Evolutionary conservation across 768 basidiomycete genomes (phyloP).

Genomic region (Clathrus columnatus): DNA sequence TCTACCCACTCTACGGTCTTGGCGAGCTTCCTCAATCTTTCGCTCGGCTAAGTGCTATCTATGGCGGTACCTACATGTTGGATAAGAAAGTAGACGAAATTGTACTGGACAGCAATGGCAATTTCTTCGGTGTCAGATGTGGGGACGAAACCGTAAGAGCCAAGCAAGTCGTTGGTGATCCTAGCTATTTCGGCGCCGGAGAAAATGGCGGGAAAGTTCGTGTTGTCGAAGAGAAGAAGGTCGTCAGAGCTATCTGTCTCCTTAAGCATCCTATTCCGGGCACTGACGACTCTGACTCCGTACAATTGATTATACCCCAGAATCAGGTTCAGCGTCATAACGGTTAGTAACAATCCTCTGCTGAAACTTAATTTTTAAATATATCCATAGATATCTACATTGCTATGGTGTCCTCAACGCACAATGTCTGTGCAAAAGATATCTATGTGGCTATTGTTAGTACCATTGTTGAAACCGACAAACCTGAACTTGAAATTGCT

Average conservation of each 20-base stretch:
- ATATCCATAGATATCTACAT: slow-evolving; percentile 86
- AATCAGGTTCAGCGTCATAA: slow-evolving; percentile 92
- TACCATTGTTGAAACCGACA: slow-evolving; percentile 92
- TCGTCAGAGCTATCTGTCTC: slow-evolving; percentile 94
- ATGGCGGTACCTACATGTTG: slow-evolving; percentile 99
- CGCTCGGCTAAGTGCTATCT: slow-evolving; percentile 95
- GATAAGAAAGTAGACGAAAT: slow-evolving; percentile 92
- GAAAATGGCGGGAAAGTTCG: slow-evolving; percentile 71
- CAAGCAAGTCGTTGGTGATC: slow-evolving; percentile 96
- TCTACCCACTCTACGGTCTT: slow-evolving; percentile 97
- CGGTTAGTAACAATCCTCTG: slow-evolving; percentile 43
- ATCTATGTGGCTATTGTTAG: slow-evolving; percentile 96
- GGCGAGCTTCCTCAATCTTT: slow-evolving; percentile 99
- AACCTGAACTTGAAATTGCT: slow-evolving; percentile 85
- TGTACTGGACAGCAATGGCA: slow-evolving; percentile 75
- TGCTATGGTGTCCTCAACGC: slow-evolving; percentile 92
- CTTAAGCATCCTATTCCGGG: slow-evolving; percentile 97
- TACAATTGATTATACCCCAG: slow-evolving; percentile 97
- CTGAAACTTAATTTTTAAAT: background rate
- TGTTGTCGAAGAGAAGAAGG: slow-evolving; percentile 88
- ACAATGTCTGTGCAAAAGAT: slow-evolving; percentile 95
- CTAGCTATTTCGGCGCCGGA: slow-evolving; percentile 89
- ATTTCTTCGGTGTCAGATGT: slow-evolving; percentile 87
- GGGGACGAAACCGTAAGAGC: slow-evolving; percentile 91
- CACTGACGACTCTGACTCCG: slow-evolving; percentile 90